A percentile compares a stretch with the other conserved stretches of the same genome.
These are phyloP conservation scores for Sarocladiaceae sp. DNA, from an alignment of 2,329 filamentous ascomycete genomes.

Conservation along the genomic window DNA sequence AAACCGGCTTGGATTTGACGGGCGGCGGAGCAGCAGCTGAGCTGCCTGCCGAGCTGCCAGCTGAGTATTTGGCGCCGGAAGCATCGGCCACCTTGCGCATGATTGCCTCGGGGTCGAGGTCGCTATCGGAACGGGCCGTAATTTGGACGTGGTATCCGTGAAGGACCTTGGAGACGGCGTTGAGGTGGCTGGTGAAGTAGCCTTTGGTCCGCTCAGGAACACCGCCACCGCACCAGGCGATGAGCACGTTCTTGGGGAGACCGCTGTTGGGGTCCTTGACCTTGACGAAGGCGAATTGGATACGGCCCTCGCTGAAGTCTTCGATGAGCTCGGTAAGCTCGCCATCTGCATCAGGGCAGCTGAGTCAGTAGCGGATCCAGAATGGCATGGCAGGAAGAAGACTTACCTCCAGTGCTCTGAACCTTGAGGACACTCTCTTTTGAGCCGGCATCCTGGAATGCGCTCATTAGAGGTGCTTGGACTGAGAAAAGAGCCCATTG, in stretches of 20 bases:
- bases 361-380: too few relatives aligned
- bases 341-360: too few relatives aligned
- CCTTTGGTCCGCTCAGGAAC: conserved; percentile 98
- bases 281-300: conserved; percentile 96
- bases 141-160: conserved; percentile 98
- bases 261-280: conserved; percentile 90
- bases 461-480: conserved; percentile 84
- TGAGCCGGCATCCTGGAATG: conserved; percentile 78
- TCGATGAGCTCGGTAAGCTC: conserved; percentile 87
- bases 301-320: conserved; percentile 92
- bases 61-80: conserved; percentile 90
- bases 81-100: conserved; percentile 92
- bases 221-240: conserved; percentile 96
- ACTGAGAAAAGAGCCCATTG: conserved; percentile 96
- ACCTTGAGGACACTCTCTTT: conserved; percentile 97
- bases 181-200: conserved; percentile 93
- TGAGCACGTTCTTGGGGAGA: conserved; percentile 87
- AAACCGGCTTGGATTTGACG: conserved; percentile 83
- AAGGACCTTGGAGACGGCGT: conserved; percentile 84
- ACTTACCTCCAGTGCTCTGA: conserved; percentile 77
- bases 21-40: conserved; percentile 58
- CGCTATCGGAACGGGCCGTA: conserved; percentile 85
- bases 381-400: conserved; percentile 5
- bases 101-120: conserved; percentile 83
- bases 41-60: conserved; percentile 54